These are phyloP conservation scores for Coelastrella sp. DNA, from an alignment of 139 green algal genomes.

Conservation along the genomic window DNA sequence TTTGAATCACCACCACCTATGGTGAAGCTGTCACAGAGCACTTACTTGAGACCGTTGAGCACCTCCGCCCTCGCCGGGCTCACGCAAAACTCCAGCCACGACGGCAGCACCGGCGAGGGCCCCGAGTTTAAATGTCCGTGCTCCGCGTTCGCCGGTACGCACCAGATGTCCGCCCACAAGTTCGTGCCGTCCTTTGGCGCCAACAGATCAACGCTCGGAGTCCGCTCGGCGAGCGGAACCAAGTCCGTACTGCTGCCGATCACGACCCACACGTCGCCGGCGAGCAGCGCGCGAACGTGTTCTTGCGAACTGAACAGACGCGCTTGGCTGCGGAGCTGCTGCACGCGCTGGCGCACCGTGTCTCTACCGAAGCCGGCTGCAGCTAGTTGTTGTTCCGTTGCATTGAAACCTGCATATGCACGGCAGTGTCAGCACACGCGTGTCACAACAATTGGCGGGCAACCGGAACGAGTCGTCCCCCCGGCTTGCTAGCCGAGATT, in stretches of 20 bases:
- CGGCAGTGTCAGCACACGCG: neutral
- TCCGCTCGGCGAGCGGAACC: conserved; percentile 61
- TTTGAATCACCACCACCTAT: too few species aligned
- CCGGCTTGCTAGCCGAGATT: too few species aligned
- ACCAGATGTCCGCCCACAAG: conserved; percentile 86
- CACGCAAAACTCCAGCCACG: conserved; percentile 83
- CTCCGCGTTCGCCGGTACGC: conserved; percentile 64
- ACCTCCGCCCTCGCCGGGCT: conserved; percentile 51
- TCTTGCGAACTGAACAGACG: conserved; percentile 79
- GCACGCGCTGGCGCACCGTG: conserved; percentile 38
- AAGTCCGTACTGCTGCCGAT: conserved; percentile 77
- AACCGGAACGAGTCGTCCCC: too few species aligned
- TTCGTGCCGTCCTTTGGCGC: conserved; percentile 78
- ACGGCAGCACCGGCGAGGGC: conserved; percentile 79
- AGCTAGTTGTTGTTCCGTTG: conserved; percentile 51
- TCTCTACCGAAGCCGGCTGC: conserved; percentile 55
- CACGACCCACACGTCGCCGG: conserved; percentile 80
- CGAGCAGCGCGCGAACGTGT: conserved; percentile 73
- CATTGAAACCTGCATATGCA: conserved; percentile 56
- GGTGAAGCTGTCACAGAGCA: neutral
- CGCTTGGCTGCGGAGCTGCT: conserved; percentile 65
- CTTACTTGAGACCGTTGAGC: conserved; percentile 34
- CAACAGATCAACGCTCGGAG: conserved; percentile 62
- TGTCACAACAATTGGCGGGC: neutral
- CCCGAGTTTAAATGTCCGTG: conserved; percentile 55